Evolutionary conservation across 1,284 basidiomycete genomes (phyloP).

Genomic region (Microbotryum saponariae): DNA sequence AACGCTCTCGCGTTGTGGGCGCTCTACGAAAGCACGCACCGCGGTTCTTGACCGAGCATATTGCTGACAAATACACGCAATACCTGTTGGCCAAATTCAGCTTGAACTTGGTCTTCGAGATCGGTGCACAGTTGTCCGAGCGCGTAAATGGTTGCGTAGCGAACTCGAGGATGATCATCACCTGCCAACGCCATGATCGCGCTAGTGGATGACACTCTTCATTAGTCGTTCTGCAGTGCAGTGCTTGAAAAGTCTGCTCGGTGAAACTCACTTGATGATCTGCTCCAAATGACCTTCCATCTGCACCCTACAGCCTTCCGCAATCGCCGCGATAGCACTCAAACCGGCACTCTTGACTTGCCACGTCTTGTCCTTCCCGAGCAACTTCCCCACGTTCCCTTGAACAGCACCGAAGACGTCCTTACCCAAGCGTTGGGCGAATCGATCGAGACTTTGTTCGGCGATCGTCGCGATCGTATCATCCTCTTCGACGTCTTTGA

Average conservation of each 20-base stretch:
- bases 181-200: not conserved
- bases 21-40: not conserved
- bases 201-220: not conserved
- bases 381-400: not conserved
- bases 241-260: no score
- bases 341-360: slow-evolving; percentile 5
- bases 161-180: slow-evolving; percentile 6
- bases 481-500: slow-evolving; percentile 10
- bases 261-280: not conserved
- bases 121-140: slow-evolving; percentile 14
- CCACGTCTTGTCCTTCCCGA: not conserved
- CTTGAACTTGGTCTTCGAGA: slow-evolving; percentile 6
- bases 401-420: slow-evolving; percentile 7
- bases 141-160: slow-evolving; percentile 9
- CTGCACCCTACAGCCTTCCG: slow-evolving; percentile 3
- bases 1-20: no score
- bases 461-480: slow-evolving; percentile 9
- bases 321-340: slow-evolving; percentile 6
- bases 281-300: not conserved
- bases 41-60: not conserved
- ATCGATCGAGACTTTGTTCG: slow-evolving; percentile 4
- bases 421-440: slow-evolving; percentile 7
- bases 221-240: no score
- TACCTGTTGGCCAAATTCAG: slow-evolving; percentile 1
- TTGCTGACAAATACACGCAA: slow-evolving; percentile 2